A percentile compares a stretch with the other conserved stretches of the same genome.
Conservation (phyloP, 73 alveolate species). For the Tetrahymena borealis region DNA sequence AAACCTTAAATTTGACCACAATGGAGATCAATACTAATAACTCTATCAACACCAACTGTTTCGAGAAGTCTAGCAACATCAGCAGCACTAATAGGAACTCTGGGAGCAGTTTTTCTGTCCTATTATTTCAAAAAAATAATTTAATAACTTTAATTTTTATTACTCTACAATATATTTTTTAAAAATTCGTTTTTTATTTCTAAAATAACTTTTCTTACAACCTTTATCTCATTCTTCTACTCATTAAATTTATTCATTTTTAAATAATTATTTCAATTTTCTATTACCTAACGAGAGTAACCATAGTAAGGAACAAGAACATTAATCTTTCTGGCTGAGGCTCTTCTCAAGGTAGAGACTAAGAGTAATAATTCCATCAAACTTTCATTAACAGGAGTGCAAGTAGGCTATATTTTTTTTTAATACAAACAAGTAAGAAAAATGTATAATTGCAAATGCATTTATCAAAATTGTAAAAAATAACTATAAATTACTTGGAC, state of each 20-base stretch:
- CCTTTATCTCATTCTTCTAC: neutral
- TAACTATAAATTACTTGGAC: neutral
- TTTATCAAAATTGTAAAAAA: neutral
- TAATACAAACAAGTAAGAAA: neutral
- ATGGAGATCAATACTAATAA: constrained; percentile 86
- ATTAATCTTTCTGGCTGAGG: constrained; percentile 85
- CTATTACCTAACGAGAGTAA: constrained; percentile 83
- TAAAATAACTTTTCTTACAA: neutral
- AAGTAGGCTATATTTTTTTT: constrained; percentile 64
- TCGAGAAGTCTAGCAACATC: constrained; percentile 90
- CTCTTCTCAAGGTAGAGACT: constrained; percentile 82
- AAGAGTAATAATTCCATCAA: constrained; percentile 84
- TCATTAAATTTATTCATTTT: too few species aligned
- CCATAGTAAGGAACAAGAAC: constrained; percentile 94
- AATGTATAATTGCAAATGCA: neutral
- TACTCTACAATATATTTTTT: neutral
- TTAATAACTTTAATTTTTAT: neutral
- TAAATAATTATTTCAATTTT: neutral
- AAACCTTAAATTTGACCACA: constrained; percentile 86
- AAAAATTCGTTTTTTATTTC: neutral
- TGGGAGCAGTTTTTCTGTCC: constrained; percentile 74
- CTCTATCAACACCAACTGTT: constrained; percentile 82
- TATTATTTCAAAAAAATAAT: neutral
- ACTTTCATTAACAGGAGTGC: constrained; percentile 93
- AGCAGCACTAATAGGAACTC: constrained; percentile 89